A percentile compares a stretch with the other conserved stretches of the same genome.
These are phyloP conservation scores for Solanum rostratum DNA, from an alignment of 257 asterid species.

Conservation along the genomic window DNA sequence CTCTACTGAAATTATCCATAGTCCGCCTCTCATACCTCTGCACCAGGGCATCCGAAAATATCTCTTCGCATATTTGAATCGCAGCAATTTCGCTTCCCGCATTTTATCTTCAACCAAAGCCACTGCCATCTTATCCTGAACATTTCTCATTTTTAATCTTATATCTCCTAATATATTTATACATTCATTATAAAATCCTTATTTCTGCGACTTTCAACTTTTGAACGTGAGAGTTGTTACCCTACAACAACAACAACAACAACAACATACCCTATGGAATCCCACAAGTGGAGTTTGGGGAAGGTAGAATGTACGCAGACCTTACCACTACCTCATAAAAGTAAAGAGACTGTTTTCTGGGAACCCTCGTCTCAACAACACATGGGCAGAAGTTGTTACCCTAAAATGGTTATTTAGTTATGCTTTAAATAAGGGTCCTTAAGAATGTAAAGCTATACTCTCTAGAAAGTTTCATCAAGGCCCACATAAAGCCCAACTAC, in stretches of 20 bases:
- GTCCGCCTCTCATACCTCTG: not conserved
- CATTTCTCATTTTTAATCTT: not conserved
- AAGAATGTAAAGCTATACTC: not conserved
- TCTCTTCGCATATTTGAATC: not conserved
- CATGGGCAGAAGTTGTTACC: too few relatives aligned
- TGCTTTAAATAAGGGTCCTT: not conserved
- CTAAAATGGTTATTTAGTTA: not conserved
- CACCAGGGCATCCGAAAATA: not conserved
- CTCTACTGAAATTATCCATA: too few relatives aligned
- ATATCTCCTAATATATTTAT: not conserved
- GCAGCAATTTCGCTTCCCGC: not conserved
- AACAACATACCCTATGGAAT: too few relatives aligned
- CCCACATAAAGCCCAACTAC: not conserved
- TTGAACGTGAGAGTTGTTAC: too few relatives aligned
- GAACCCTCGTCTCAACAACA: too few relatives aligned
- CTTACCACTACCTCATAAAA: too few relatives aligned
- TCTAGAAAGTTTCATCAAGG: not conserved
- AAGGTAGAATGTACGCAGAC: too few relatives aligned
- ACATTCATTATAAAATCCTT: not conserved
- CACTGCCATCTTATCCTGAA: not conserved
- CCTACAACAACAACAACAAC: too few relatives aligned
- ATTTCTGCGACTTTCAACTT: too few relatives aligned
- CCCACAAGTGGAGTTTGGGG: too few relatives aligned
- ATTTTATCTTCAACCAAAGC: not conserved
- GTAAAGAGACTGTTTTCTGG: too few relatives aligned